Base-by-base conservation (phyloP, 495 filamentous ascomycete genomes). In the Aspergillus coremiiformis region DNA sequence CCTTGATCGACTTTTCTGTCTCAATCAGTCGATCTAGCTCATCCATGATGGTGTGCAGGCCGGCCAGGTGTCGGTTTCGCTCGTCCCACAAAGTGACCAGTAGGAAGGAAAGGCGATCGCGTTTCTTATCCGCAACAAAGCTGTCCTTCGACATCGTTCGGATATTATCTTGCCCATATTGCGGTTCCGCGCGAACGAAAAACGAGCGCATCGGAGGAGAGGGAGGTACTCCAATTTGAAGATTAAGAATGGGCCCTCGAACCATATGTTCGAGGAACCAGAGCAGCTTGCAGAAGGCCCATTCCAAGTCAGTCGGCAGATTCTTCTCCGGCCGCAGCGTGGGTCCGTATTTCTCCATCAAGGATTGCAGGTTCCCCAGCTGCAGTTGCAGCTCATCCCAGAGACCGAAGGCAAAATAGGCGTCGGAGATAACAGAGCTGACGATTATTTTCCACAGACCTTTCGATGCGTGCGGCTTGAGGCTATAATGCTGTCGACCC, bases 11-110 rank as follows among this genome's bases (percentile, higher is more conserved):
- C 0, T 52, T 52, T 9, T 77, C 72, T 4, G 56, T 61, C 47
- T 74, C 29, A 10, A 76, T 26, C 15, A 78, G 51, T 20, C 68
- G 63, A 19, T 78, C 72, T 0, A 80, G 50, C 37, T 78, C 72
- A 33, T 82, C 78, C 33, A 76, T 49, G 4, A 78, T 11, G 4
- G 47, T 56, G 10, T 61, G 37, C 39, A 73, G 58, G 0, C 67
- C 55, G 32, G 39, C 44, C 1, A 76, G 41, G 17, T 61, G 57
- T 1, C 61, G 10, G 3, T 52, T 55, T 19, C 64, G 46, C 6
- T 49, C 19, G 12, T 67, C 60, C 47, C 39, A 66, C 4, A 73
- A 51, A 1, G 47, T 56, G 21, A 26, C 17, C 4, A 75, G 51
- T 4, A 76, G 56, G 67, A 64, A 73, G 2, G 67, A 7, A 2